Evolutionary conservation across 345 rosid species (phyloP), one percentile per base, ranked within the genome.

Genomic region (Physaria fendleri): DNA sequence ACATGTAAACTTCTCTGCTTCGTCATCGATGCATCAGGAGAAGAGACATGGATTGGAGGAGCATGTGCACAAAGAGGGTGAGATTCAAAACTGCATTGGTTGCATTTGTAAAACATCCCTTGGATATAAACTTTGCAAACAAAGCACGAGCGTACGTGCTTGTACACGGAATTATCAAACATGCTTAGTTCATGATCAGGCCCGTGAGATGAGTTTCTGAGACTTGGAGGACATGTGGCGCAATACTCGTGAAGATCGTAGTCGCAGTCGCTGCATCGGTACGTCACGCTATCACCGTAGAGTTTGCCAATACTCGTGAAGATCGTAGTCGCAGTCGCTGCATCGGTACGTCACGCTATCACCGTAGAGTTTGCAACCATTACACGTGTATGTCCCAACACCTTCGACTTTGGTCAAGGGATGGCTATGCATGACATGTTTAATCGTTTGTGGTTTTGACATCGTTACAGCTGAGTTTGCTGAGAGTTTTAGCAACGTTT

Each of bases 181-280:
- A 78, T 75, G n/a, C 0, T 5, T 4, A 74, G 73, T 16, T 37
- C 47, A 44, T 76, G 81, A 30, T 11, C 41, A 6, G 72, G 61
- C 4, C 5, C 64, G 63, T 78, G 85, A 44, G 43, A 42, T 67
- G 59, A 35, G 43, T 64, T 58, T 52, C 32, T n/a, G 49, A 80
- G 52, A n/a, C 10, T 21, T 6, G 0, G 0, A 12, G 68, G 79
- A 56, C 72, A 72, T 3, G 59, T 69, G 56, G 73, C 69, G 22
- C 81, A 81, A 65, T 52, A 66, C 34, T 74, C 75, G 39, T 76
- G 83, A 52, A 78, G 78, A 32, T 75, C 62, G 21, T 60, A 71
- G 56, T 71, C 12, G 51, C 78, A 78, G 27, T 4, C 21, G 10
- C 24, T 21, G 73, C 80, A 77, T 30, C 69, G 62, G 50, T 67